Percentiles rank a stretch among this genome's conserved stretches.
These are phyloP conservation scores for Globisporangium rhizosaccharum DNA, from an alignment of 352 stramenopile species.

Conservation along the genomic window DNA sequence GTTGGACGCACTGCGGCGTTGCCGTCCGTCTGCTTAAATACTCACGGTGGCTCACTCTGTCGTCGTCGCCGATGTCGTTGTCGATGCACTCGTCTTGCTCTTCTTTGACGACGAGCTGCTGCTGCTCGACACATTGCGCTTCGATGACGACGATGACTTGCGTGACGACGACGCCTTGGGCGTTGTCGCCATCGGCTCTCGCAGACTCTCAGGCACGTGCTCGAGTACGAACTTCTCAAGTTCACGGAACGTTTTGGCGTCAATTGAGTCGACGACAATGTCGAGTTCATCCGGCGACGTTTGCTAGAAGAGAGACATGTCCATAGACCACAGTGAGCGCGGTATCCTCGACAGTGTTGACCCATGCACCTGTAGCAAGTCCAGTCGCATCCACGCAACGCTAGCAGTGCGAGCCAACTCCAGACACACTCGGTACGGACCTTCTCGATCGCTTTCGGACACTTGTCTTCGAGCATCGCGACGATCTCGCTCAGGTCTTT, in stretches of 20 bases:
- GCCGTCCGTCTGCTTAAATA: constrained; percentile 13
- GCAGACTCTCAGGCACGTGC: constrained; percentile 61
- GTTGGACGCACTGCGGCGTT: not conserved
- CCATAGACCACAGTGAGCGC: not conserved
- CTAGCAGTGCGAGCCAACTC: not conserved
- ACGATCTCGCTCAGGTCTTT: constrained; percentile 76
- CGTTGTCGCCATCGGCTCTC: constrained; percentile 44
- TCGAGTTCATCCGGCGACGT: constrained; percentile 84
- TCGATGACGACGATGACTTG: constrained; percentile 24
- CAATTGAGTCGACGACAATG: constrained; percentile 85
- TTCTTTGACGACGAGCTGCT: constrained; percentile 44
- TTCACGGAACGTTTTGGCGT: constrained; percentile 85
- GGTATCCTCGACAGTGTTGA: not conserved
- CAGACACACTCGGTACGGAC: constrained; percentile 14
- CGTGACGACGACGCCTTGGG: constrained; percentile 46
- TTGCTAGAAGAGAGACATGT: constrained; percentile 8
- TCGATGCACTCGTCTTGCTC: constrained; percentile 37
- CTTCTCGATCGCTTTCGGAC: constrained; percentile 81
- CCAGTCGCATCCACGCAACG: not conserved
- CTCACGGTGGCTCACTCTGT: constrained; percentile 19
- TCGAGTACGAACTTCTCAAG: constrained; percentile 77
- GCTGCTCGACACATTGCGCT: constrained; percentile 22
- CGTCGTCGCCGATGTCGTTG: not conserved
- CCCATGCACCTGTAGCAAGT: not conserved
- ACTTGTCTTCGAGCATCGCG: constrained; percentile 79